A percentile compares a stretch with the other conserved stretches of the same genome.
phyloP scores from a whole-genome alignment of 1,139 yeast genomes.

The Candida sanyaensis region DNA sequence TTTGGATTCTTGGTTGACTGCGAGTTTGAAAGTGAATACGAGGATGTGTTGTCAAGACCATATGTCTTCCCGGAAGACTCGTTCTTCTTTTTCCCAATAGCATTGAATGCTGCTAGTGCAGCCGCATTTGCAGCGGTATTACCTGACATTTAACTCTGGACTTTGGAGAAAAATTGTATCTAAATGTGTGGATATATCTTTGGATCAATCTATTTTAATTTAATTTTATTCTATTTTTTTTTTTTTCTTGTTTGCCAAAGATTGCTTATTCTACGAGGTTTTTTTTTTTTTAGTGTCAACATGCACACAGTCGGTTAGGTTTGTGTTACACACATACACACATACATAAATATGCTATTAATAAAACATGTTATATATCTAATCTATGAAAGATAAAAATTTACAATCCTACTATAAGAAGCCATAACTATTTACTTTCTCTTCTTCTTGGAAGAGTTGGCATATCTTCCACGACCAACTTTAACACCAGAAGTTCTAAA shows the following conservation, averaged over 20 bases:
- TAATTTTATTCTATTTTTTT: too few species aligned
- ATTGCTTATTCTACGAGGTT: too few species aligned
- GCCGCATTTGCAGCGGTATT: slow-evolving; percentile 30
- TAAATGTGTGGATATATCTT: not conserved
- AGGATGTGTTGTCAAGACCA: slow-evolving; percentile 3
- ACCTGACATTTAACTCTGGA: slow-evolving; percentile 1
- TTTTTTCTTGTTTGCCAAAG: not conserved
- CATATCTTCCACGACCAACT: slow-evolving; percentile 82
- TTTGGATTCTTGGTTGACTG: slow-evolving; percentile 2
- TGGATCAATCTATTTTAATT: not conserved
- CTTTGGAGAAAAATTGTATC: not conserved
- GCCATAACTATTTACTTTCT: slow-evolving; percentile 22
- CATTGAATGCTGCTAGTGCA: slow-evolving; percentile 37
- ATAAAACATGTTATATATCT: too few species aligned
- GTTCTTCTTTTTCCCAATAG: slow-evolving; percentile 17
- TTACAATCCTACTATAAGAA: not conserved
- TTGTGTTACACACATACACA: too few species aligned
- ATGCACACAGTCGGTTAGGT: too few species aligned
- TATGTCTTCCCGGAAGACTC: not conserved
- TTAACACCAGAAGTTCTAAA: slow-evolving; percentile 68
- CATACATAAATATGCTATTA: too few species aligned
- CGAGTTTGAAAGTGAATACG: not conserved
- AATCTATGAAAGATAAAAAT: too few species aligned
- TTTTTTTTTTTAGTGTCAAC: too few species aligned
- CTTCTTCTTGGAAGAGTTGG: slow-evolving; percentile 60